A percentile compares a stretch with the other conserved stretches of the same genome.
Conservation (phyloP, 768 basidiomycete species). For the Serpula lacrymans region DNA sequence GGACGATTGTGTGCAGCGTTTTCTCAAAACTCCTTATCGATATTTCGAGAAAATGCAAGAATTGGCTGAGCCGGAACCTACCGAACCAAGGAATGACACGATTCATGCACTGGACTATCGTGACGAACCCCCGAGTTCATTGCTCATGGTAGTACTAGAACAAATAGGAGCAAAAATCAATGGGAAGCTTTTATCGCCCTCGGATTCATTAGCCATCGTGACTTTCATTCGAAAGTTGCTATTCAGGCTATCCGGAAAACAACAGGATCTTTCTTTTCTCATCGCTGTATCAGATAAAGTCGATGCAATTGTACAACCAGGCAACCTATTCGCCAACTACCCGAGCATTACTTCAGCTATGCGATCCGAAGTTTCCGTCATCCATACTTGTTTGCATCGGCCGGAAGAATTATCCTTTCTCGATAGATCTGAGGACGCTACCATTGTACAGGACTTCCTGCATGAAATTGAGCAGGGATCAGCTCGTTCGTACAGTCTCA, state of each 20-base stretch:
- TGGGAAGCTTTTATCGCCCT: constrained; percentile 50
- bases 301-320: constrained; percentile 26
- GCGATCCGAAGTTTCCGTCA: constrained; percentile 41
- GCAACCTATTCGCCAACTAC: constrained; percentile 30
- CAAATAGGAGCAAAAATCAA: constrained; percentile 68
- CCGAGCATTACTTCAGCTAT: constrained; percentile 38
- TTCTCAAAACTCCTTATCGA: constrained; percentile 76
- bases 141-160: constrained; percentile 78
- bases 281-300: constrained; percentile 32
- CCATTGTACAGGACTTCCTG: constrained; percentile 42
- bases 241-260: constrained; percentile 54
- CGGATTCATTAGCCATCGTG: constrained; percentile 60
- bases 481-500: constrained; percentile 40
- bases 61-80: constrained; percentile 22
- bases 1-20: constrained; percentile 84
- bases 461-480: constrained; percentile 37
- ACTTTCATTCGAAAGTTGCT: constrained; percentile 64
- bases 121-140: constrained; percentile 57
- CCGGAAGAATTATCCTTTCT: constrained; percentile 13
- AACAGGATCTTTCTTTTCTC: constrained; percentile 38
- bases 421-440: constrained; percentile 2
- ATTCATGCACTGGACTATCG: too few species aligned
- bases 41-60: constrained; percentile 73
- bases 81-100: constrained; percentile 9
- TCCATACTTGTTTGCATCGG: constrained; percentile 33